A percentile compares a stretch with the other conserved stretches of the same genome.
phyloP scores from a whole-genome alignment of 192 early-diverging fungal genomes.

The Haplosporangium gracile region DNA sequence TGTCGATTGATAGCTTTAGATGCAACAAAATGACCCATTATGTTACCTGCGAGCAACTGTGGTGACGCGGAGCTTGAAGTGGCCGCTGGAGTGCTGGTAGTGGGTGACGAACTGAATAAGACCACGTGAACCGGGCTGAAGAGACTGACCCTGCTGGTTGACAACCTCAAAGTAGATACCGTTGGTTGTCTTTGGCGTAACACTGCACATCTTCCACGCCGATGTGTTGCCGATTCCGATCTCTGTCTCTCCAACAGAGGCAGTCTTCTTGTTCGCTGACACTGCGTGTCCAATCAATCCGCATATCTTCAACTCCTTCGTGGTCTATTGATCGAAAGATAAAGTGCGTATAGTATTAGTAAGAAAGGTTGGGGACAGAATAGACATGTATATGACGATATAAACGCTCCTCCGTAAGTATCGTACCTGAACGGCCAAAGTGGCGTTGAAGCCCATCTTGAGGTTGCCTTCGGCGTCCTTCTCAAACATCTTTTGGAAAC shows the following conservation, averaged over 20 bases:
- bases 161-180: conserved; percentile 98
- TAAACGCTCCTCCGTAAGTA: background rate
- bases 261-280: conserved; percentile 90
- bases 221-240: conserved; percentile 98
- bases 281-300: conserved; percentile 98
- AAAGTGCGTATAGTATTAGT: background rate
- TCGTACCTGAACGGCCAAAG: conserved; percentile 91
- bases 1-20: background rate
- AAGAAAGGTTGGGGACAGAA: background rate
- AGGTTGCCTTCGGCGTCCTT: conserved; percentile 93
- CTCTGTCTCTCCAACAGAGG: conserved; percentile 96
- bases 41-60: conserved; percentile 86
- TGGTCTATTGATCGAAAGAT: conserved; percentile 69
- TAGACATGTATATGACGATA: background rate
- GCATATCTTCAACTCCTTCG: conserved; percentile 95
- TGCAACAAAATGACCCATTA: no score
- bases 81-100: conserved; percentile 95
- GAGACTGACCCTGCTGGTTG: conserved; percentile 84
- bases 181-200: conserved; percentile 88
- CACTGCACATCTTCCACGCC: conserved; percentile 94
- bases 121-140: conserved; percentile 87
- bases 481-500: conserved; percentile 93
- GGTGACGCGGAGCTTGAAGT: conserved; percentile 92
- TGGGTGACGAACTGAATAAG: conserved; percentile 96
- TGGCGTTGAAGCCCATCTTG: conserved; percentile 98